phyloP scores from a whole-genome alignment of 352 stramenopile species.

The Phytophthora crassamura region DNA sequence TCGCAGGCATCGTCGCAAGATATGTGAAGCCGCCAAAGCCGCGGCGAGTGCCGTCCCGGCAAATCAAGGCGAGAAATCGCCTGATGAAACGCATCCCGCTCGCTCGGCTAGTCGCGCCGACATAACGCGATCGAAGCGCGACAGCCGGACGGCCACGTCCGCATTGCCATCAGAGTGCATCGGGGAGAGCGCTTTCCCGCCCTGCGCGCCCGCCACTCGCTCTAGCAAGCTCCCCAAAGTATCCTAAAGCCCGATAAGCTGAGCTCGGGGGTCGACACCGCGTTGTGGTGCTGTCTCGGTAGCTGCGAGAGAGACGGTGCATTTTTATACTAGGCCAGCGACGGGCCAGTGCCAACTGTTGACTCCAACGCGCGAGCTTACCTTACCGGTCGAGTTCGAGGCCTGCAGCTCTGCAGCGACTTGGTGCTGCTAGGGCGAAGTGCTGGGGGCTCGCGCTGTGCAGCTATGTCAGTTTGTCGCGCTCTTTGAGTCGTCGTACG shows the following conservation, averaged over 20 bases:
- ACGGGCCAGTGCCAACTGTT: not conserved
- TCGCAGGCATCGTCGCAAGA: constrained; percentile 32
- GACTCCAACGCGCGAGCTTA: not conserved
- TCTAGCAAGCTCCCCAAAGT: no score
- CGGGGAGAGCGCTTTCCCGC: no score
- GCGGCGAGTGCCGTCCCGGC: constrained; percentile 9
- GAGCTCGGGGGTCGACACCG: no score
- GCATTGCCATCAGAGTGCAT: constrained; percentile 3
- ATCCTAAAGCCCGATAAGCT: no score
- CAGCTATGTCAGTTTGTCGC: no score
- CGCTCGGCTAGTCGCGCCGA: constrained; percentile 25
- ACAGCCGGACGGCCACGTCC: constrained; percentile 1
- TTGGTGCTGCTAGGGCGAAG: not conserved
- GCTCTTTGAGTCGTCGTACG: no score
- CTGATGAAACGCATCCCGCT: constrained; percentile 15
- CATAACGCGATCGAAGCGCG: constrained; percentile 11
- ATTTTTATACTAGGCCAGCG: not conserved
- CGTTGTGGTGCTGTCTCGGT: not conserved
- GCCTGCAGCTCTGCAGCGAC: no score
- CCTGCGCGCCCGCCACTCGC: no score
- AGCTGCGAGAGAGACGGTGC: constrained; percentile 1
- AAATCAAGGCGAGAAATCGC: constrained; percentile 3
- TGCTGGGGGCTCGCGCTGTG: no score
- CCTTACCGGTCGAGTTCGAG: constrained; percentile 3
- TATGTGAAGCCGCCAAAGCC: constrained; percentile 29